Evolutionary conservation across 768 basidiomycete species (phyloP), one percentile per base, ranked within the genome.

Genomic region (Austroboletus eburneus): DNA sequence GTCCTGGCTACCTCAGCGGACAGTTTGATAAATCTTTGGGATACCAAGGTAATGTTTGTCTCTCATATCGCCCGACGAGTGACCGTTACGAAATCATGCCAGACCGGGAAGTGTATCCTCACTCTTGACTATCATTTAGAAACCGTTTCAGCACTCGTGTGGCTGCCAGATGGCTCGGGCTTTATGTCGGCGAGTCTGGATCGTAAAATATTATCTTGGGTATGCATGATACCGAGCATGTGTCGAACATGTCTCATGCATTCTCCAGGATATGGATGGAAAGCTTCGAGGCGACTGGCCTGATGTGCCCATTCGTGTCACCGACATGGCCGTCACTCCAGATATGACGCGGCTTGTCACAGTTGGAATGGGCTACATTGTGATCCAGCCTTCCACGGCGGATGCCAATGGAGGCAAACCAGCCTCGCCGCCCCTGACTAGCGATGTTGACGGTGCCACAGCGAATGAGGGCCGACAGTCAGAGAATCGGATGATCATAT

Each of bases 171-270:
- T 62, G 85, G 86, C 25, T 81, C 81, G 20, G 91, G 90, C 8
- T 96, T 98, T 63, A 78, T 96, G 55, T 94, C 92, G 12, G 86
- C 85, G 40, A 86, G 87, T 35, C 72, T 95, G 60, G 95, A 97
- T 65, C 80, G 83, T 51, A 85, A 81, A 66, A 82, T 90, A 48
- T 76, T 84, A 37, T 78, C 84, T 46, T 94, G 91, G 91, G 92
- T 91, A 67, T 39, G 79, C 62, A 41, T 33, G 43, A 43, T 39
- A 12, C 33, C 24, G 45, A 34, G 50, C 5, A 9, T 17, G 37
- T 8, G 13, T 32, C 24, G 39, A 39, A 43, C 32, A 43, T 16
- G 25, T 51, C 43, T 56, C 49, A 51, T 48, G 48, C 43, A 34
- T 29, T 29, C 34, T 54, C 29, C 63, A 97, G 94, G 81, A 85